Base-by-base conservation (phyloP, 1,284 basidiomycete species). In the Spongiforma sp. region DNA sequence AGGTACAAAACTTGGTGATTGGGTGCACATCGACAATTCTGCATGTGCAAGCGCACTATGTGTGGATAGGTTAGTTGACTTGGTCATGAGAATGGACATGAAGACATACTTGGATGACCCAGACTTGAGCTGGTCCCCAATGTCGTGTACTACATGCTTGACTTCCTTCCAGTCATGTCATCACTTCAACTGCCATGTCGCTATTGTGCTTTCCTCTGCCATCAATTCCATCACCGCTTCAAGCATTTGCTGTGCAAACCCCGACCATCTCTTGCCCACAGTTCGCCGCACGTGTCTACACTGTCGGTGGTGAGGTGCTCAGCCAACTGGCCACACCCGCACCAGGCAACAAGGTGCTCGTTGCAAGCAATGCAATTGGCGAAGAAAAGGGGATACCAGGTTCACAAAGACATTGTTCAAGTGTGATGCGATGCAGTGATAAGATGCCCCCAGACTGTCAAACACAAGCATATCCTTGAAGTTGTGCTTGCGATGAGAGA, bases 11-110 rank as follows among this genome's bases (percentile, higher is more conserved):
- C 78, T 81, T 0, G 83, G 79, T 3, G 87, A 86, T 8, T 78
- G 80, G 3, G 88, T 87, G 74, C 80, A 87, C 0, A 93, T 94
- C 55, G 91, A 91, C 19, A 96, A 83, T 72, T 96, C 94, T 1
- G 91, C 92, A 54, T 90, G 86, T 1, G 93, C 84, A 3, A 94
- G 81, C 78, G 84, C 89, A 65, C 90, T 92, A 66, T 24, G 55
- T n/a, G n/a, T n/a, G n/a, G n/a, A n/a, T n/a, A n/a, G n/a, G n/a
- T n/a, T n/a, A n/a, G n/a, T n/a, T n/a, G n/a, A n/a, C n/a, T 24
- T 56, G 9, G 11, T 61, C 37, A 34, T 60, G 33, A 65, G 30
- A 39, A 19, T 48, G 33, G 4, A 41, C 3, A 65, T 71, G 19
- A 34, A 21, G 34, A 56, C 41, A 7, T n/a, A 78, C 74, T 69